Conservation (phyloP, 495 filamentous ascomycete species). For the Hypoxylon cercidicola region DNA sequence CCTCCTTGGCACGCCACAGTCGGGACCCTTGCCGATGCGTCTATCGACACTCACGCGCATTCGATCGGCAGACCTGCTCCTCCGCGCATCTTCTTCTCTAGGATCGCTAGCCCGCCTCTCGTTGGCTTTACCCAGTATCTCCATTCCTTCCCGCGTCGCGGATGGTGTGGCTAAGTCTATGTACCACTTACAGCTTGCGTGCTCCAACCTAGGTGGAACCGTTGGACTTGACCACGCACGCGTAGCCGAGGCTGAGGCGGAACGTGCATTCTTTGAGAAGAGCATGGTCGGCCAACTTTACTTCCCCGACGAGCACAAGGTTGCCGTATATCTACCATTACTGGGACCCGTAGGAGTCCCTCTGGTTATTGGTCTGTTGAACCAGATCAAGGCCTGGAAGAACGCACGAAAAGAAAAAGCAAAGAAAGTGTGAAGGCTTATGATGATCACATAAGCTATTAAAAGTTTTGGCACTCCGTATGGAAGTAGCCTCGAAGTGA, state of each 20-base stretch:
- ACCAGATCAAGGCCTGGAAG: conserved; percentile 74
- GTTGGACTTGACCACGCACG: conserved; percentile 77
- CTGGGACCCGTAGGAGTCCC: conserved; percentile 94
- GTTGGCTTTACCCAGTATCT: conserved; percentile 85
- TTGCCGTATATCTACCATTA: conserved; percentile 95
- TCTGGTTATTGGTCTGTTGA: conserved; percentile 80
- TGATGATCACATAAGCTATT: not conserved
- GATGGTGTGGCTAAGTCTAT: conserved; percentile 85
- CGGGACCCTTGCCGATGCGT: conserved; percentile 82
- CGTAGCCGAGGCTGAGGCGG: conserved; percentile 87
- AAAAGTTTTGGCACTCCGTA: no score
- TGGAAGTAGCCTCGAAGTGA: no score
- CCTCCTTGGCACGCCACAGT: conserved; percentile 85
- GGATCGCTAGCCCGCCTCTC: conserved; percentile 91
- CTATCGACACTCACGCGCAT: conserved; percentile 85
- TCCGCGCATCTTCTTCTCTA: conserved; percentile 92
- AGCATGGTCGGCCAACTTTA: conserved; percentile 98
- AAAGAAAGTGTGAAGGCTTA: conserved; percentile 35
- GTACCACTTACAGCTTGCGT: conserved; percentile 76
- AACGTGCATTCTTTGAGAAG: conserved; percentile 97
- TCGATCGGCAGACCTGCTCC: conserved; percentile 83
- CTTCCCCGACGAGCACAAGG: conserved; percentile 98
- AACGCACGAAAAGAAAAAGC: conserved; percentile 52
- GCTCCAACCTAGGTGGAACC: conserved; percentile 71
- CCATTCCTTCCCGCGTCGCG: conserved; percentile 87